A percentile compares a stretch with the other conserved stretches of the same genome.
phyloP scores from a whole-genome alignment of 331 rosid species.

The Acacia pycnantha region DNA sequence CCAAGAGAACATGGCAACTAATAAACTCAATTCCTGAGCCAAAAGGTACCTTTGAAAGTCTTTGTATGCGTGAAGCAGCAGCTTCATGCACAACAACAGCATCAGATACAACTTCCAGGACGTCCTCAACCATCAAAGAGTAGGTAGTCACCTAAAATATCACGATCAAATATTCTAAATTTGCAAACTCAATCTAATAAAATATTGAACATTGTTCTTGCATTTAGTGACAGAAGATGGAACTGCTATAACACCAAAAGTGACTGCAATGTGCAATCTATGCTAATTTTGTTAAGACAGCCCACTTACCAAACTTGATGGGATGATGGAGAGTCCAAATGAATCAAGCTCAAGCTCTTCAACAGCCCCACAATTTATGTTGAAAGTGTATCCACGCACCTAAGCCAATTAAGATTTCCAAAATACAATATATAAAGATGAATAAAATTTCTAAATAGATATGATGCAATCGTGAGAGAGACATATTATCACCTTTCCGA shows the following conservation, averaged over 20 bases:
- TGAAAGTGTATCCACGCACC: conserved; percentile 91
- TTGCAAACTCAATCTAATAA: not conserved
- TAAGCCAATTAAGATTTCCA: conserved; percentile 31
- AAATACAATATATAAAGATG: conserved; percentile 15
- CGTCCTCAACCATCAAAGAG: conserved; percentile 85
- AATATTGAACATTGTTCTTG: not conserved
- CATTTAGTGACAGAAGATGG: not conserved
- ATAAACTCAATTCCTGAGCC: conserved; percentile 1
- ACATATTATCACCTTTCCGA: conserved; percentile 68
- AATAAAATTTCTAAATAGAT: not conserved
- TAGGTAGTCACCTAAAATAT: conserved; percentile 80
- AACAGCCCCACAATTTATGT: conserved; percentile 79
- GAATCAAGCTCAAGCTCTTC: conserved; percentile 93
- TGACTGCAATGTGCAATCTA: conserved; percentile 25
- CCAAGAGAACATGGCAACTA: conserved; percentile 11
- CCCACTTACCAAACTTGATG: conserved; percentile 81
- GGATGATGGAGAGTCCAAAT: conserved; percentile 83
- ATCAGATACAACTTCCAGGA: conserved; percentile 80
- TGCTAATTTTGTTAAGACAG: conserved; percentile 8
- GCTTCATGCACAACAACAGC: conserved; percentile 85
- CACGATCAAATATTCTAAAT: conserved; percentile 13
- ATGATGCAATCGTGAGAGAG: not conserved
- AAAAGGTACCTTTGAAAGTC: conserved; percentile 79
- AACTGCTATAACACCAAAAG: not conserved
- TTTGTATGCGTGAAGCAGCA: conserved; percentile 83